A percentile compares a stretch with the other conserved stretches of the same genome.
phyloP scores from a whole-genome alignment of 2,329 filamentous ascomycete species.

The Xylariaceae sp. region DNA sequence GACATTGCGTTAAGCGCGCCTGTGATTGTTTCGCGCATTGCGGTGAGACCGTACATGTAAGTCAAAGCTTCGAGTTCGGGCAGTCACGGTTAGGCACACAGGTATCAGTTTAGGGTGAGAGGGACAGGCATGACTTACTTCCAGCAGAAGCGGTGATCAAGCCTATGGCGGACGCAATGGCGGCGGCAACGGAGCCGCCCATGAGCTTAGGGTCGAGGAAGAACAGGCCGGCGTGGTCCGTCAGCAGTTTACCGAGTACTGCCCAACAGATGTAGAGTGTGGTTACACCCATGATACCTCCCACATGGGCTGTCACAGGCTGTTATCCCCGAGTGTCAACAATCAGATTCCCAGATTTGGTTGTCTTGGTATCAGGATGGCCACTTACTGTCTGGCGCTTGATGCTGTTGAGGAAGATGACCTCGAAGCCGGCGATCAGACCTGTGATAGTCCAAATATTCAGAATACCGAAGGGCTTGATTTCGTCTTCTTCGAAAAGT shows the following conservation, averaged over 20 bases:
- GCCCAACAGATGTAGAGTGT: conserved; percentile 49
- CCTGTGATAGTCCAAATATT: conserved; percentile 44
- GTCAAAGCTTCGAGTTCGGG: conserved; percentile 40
- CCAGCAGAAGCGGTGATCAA: conserved; percentile 43
- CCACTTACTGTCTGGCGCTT: conserved; percentile 44
- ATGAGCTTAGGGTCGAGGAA: conserved; percentile 46
- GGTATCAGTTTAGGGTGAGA: not conserved
- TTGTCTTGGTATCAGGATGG: not conserved
- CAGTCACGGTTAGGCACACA: conserved; percentile 15
- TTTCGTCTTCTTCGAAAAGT: conserved; percentile 45
- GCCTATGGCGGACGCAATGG: conserved; percentile 40
- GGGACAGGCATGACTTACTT: conserved; percentile 35
- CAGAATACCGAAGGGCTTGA: conserved; percentile 43
- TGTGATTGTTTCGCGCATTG: conserved; percentile 42
- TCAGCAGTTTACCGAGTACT: conserved; percentile 42
- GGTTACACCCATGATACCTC: conserved; percentile 38
- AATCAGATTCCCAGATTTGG: not conserved
- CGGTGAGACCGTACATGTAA: conserved; percentile 46
- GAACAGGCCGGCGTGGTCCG: conserved; percentile 46
- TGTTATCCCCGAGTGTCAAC: conserved; percentile 22
- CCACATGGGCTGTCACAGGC: conserved; percentile 43
- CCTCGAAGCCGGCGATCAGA: conserved; percentile 42
- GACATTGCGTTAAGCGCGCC: too few relatives aligned
- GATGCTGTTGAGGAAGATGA: conserved; percentile 50
- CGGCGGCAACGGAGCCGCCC: conserved; percentile 39